Evolutionary conservation across 73 alveolate species (phyloP).

Genomic region (Stentor coeruleus): DNA sequence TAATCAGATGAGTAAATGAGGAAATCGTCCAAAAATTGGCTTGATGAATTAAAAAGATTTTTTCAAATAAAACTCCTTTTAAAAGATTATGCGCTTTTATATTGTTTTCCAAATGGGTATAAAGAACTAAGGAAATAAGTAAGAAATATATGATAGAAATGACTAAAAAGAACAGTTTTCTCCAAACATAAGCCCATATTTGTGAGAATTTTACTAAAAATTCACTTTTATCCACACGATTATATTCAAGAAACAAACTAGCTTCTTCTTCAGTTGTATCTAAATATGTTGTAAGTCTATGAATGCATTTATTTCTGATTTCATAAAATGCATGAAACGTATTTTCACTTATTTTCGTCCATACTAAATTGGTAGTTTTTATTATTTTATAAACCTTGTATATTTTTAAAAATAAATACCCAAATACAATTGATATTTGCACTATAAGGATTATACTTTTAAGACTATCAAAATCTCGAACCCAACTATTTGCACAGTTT

Average conservation of each 20-base stretch:
- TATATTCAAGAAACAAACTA: neutral
- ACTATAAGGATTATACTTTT: too few species aligned
- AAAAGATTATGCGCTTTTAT: neutral
- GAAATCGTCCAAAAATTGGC: neutral
- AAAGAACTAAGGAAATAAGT: neutral
- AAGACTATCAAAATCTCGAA: neutral
- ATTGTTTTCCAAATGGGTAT: neutral
- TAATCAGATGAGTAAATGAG: neutral
- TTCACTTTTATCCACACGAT: neutral
- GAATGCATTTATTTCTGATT: neutral
- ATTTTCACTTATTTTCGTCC: neutral
- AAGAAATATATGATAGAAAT: neutral
- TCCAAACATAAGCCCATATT: neutral
- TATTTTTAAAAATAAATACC: neutral
- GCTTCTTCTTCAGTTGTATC: conserved; percentile 5
- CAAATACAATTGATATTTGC: neutral
- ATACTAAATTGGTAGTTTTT: neutral
- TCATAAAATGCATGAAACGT: neutral
- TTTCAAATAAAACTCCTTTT: too few species aligned
- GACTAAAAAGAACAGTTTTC: neutral
- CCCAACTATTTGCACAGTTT: neutral
- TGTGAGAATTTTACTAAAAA: neutral
- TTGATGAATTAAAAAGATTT: neutral
- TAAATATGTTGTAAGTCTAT: neutral
- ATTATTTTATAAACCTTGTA: neutral